Percentiles rank a stretch among this genome's conserved stretches.
Evolutionary conservation across 1,139 yeast genomes (phyloP).

Genomic region (Candida freyschussii): DNA sequence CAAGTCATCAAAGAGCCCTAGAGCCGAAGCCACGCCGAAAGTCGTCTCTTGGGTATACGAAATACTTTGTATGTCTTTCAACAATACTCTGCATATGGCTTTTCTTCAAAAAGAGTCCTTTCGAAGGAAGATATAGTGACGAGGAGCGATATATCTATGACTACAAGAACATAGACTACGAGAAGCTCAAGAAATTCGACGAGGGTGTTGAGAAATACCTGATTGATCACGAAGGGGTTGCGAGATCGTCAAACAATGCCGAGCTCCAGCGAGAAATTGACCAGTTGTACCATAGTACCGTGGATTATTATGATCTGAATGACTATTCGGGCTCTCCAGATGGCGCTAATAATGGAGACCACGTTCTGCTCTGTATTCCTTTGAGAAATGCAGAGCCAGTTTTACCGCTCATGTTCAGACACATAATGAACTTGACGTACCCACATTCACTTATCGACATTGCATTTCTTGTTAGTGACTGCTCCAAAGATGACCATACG

Average conservation of each 20-base stretch:
- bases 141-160: slow-evolving; percentile 32
- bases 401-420: slow-evolving; percentile 77
- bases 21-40: slow-evolving; percentile 18
- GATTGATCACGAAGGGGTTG: slow-evolving; percentile 29
- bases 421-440: slow-evolving; percentile 79
- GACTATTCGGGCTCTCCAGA: slow-evolving; percentile 50
- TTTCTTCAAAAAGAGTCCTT: no score
- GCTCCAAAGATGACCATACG: slow-evolving; percentile 62
- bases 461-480: slow-evolving; percentile 82
- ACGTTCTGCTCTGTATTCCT: slow-evolving; percentile 70
- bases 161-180: slow-evolving; percentile 29
- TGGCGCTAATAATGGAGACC: slow-evolving; percentile 57
- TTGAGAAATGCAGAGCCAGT: slow-evolving; percentile 78
- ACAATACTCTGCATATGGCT: no score
- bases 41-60: no score
- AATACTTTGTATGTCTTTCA: slow-evolving; percentile 4
- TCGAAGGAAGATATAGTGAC: slow-evolving; percentile 23
- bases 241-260: slow-evolving; percentile 13
- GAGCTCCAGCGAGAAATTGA: slow-evolving; percentile 19
- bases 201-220: slow-evolving; percentile 33
- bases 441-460: slow-evolving; percentile 78
- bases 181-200: slow-evolving; percentile 30
- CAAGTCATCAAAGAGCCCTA: slow-evolving; percentile 6
- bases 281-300: slow-evolving; percentile 30
- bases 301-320: slow-evolving; percentile 58